Evolutionary conservation across 2,329 filamentous ascomycete species (phyloP), one percentile per base, ranked within the genome.

Genomic region (Alternaria gansuensis): DNA sequence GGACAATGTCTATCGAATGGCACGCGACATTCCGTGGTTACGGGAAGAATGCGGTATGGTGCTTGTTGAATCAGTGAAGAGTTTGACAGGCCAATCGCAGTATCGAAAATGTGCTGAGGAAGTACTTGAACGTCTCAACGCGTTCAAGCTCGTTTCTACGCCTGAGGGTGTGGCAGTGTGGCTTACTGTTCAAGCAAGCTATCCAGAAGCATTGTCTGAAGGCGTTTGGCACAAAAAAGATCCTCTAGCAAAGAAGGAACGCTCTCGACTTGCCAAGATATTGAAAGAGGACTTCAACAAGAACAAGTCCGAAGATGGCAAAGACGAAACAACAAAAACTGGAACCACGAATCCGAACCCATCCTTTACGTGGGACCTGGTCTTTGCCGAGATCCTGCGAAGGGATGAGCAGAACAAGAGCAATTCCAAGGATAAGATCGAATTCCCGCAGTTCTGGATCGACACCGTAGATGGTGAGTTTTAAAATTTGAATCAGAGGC

Each of bases 81-180:
- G 88, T 21, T 68, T 85, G 31, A 71, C 76, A 8, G 72, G 78
- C 29, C 73, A 76, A 21, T 65, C 77, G 17, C 63, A 68, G 9
- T 69, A 86, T 86, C 78, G 84, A 66, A 80, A 83, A 56, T 84
- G 87, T 55, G 86, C 86, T 1, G 83, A 88, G 69, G 78, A 82
- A 26, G 87, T 90, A 0, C 80, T 96, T 34, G 79, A 86, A 59
- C 84, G 83, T 37, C 73, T 96, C 8, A 82, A 83, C 21, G 82
- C 86, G 14, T 84, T 86, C 48, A 88, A 90, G 9, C 81, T 96
- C 48, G 87, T 88, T 8, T 90, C 90, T 75, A 94, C 93, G 0
- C 90, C 93, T 0, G 94, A 98, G 75, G 94, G 93, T 6, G 87
- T 97, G 23, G 92, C 92, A 0, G 87, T 97, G 56, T 98, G 93